A percentile compares a stretch with the other conserved stretches of the same genome.
phyloP scores from a whole-genome alignment of 2,329 filamentous ascomycete species.

The Pseudocercospora eumusae region DNA sequence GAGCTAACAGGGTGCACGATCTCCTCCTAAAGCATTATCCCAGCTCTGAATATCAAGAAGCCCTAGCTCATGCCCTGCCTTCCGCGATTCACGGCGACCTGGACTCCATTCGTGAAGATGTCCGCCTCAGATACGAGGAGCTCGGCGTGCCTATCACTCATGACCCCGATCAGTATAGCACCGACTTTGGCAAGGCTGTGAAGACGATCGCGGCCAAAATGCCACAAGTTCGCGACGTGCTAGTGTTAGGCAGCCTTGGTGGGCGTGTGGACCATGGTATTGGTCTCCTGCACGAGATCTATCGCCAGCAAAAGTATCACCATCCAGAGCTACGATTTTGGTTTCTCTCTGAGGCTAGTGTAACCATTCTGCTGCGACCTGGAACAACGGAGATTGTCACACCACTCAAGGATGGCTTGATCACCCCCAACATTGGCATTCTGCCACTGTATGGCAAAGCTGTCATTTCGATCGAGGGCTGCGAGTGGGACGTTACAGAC shows the following conservation, averaged over 20 bases:
- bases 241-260: slow-evolving; percentile 80
- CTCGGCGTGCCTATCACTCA: slow-evolving; percentile 64
- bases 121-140: slow-evolving; percentile 66
- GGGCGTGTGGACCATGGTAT: slow-evolving; percentile 92
- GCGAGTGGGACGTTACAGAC: slow-evolving; percentile 86
- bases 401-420: slow-evolving; percentile 52
- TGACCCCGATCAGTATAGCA: slow-evolving; percentile 79
- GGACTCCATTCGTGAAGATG: slow-evolving; percentile 71
- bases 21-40: slow-evolving; percentile 42
- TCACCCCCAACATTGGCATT: slow-evolving; percentile 81
- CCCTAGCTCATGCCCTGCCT: slow-evolving; percentile 38
- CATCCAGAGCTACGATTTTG: slow-evolving; percentile 60
- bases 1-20: slow-evolving; percentile 73
- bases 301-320: slow-evolving; percentile 48
- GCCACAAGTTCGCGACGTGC: slow-evolving; percentile 50
- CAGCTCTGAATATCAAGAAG: slow-evolving; percentile 21
- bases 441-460: slow-evolving; percentile 79
- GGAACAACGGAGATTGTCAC: slow-evolving; percentile 70
- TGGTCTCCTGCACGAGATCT: slow-evolving; percentile 84
- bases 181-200: slow-evolving; percentile 85
- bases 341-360: slow-evolving; percentile 75
- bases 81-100: slow-evolving; percentile 83
- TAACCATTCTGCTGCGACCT: slow-evolving; percentile 76
- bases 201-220: slow-evolving; percentile 56
- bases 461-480: slow-evolving; percentile 73